phyloP scores from a whole-genome alignment of 352 stramenopile genomes.

The Ophiocytium majus region DNA sequence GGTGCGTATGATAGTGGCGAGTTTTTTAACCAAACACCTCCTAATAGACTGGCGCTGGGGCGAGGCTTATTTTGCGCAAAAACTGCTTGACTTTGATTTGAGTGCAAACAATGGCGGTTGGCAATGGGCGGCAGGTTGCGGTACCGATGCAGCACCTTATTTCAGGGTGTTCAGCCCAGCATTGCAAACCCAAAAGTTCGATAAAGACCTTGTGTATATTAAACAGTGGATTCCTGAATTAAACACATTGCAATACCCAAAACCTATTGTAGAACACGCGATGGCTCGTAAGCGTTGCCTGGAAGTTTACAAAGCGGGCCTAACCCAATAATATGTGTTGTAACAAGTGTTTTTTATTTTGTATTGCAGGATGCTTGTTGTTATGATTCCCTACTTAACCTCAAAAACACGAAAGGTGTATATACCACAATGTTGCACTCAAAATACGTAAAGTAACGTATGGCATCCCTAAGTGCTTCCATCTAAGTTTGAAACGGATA shows the following conservation, averaged over 20 bases:
- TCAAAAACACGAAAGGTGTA: too few species aligned
- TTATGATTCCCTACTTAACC: too few species aligned
- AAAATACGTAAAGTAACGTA: too few species aligned
- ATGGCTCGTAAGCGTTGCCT: not conserved
- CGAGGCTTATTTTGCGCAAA: constrained; percentile 7
- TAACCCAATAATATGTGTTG: constrained; percentile 16
- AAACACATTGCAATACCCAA: not conserved
- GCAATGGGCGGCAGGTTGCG: not conserved
- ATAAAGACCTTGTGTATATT: not conserved
- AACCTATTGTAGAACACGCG: constrained; percentile 5
- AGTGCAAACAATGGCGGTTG: constrained; percentile 9
- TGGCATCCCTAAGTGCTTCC: too few species aligned
- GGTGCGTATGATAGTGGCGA: not conserved
- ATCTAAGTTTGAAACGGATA: too few species aligned
- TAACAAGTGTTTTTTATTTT: too few species aligned
- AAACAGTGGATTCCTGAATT: constrained; percentile 8
- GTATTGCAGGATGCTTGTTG: too few species aligned
- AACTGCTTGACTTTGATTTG: constrained; percentile 1
- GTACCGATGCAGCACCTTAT: not conserved
- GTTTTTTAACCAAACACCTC: constrained; percentile 3
- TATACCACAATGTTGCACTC: too few species aligned
- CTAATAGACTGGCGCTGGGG: constrained; percentile 13
- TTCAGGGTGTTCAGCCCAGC: not conserved
- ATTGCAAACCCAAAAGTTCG: not conserved
- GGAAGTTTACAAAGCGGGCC: not conserved